Conservation (phyloP, 2,329 filamentous ascomycete species). For the Exophiala lecanii-corni region DNA sequence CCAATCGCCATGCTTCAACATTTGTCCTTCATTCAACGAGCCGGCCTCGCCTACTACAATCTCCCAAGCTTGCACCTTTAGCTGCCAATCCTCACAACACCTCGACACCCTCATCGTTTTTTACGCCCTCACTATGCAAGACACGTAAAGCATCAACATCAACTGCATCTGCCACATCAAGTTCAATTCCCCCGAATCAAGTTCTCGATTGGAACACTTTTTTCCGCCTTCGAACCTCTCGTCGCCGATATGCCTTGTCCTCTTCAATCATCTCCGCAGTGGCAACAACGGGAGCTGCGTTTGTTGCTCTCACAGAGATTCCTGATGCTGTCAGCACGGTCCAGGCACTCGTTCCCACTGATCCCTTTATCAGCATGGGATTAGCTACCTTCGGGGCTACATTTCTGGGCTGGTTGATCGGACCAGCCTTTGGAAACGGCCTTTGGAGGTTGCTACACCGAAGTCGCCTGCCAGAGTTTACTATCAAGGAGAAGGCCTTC, state of each 20-base stretch:
- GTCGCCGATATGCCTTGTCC: slow-evolving; percentile 75
- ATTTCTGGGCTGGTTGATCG: slow-evolving; percentile 81
- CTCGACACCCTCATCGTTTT: slow-evolving; percentile 21
- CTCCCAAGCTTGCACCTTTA: slow-evolving; percentile 10
- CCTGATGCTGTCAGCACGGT: slow-evolving; percentile 24
- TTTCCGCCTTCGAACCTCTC: slow-evolving; percentile 81
- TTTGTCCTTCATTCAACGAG: slow-evolving; percentile 23
- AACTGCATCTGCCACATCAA: slow-evolving; percentile 5
- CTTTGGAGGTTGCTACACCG: slow-evolving; percentile 74
- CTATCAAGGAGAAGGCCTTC: slow-evolving; percentile 86
- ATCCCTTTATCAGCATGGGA: slow-evolving; percentile 81
- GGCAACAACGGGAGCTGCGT: slow-evolving; percentile 55
- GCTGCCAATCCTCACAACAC: slow-evolving; percentile 12
- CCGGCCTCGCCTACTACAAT: slow-evolving; percentile 8
- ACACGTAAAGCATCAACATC: slow-evolving; percentile 19
- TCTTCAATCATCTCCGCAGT: slow-evolving; percentile 67
- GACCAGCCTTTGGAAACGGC: slow-evolving; percentile 74
- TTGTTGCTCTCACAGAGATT: slow-evolving; percentile 27
- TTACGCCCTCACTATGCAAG: slow-evolving; percentile 20
- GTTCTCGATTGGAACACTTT: slow-evolving; percentile 85
- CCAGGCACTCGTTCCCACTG: slow-evolving; percentile 46
- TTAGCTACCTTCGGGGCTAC: slow-evolving; percentile 71
- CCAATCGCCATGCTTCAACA: slow-evolving; percentile 16
- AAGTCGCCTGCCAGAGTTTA: slow-evolving; percentile 37
- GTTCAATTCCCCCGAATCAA: slow-evolving; percentile 4